phyloP scores from a whole-genome alignment of 805 yeast genomes.

The Yueomyces sinensis region DNA sequence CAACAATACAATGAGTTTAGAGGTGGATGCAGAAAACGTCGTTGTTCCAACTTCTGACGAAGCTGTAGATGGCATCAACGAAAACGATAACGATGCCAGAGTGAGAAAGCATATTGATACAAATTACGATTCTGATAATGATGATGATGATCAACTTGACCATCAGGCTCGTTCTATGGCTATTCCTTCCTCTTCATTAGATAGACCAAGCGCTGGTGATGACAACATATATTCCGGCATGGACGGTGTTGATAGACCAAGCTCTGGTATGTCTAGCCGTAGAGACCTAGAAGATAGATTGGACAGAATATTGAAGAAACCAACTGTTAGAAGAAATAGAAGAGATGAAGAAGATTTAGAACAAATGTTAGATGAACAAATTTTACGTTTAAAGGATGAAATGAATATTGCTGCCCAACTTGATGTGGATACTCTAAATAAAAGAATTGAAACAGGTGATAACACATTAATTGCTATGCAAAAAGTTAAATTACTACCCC shows the following conservation, averaged over 20 bases:
- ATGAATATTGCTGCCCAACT: slow-evolving; percentile 82
- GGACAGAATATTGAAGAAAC: slow-evolving; percentile 60
- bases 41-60: slow-evolving; percentile 2
- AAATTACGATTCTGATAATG: slow-evolving; percentile 11
- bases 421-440: slow-evolving; percentile 43
- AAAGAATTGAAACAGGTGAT: slow-evolving; percentile 29
- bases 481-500: slow-evolving; percentile 67
- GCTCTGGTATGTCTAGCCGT: slow-evolving; percentile 33
- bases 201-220: slow-evolving; percentile 1
- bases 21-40: background rate
- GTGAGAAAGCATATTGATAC: slow-evolving; percentile 18
- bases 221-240: slow-evolving; percentile 5
- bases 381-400: slow-evolving; percentile 65
- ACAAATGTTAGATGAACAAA: slow-evolving; percentile 85
- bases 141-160: slow-evolving; percentile 7
- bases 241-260: slow-evolving; percentile 12
- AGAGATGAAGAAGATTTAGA: slow-evolving; percentile 90
- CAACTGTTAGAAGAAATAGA: slow-evolving; percentile 46
- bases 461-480: slow-evolving; percentile 31
- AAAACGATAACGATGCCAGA: slow-evolving; percentile 6
- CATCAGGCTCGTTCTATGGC: slow-evolving; percentile 2
- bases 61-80: background rate
- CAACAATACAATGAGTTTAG: background rate
- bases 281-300: slow-evolving; percentile 70
- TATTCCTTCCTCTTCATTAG: background rate